Base-by-base conservation (phyloP, 768 basidiomycete species). In the Galerina marginata region DNA sequence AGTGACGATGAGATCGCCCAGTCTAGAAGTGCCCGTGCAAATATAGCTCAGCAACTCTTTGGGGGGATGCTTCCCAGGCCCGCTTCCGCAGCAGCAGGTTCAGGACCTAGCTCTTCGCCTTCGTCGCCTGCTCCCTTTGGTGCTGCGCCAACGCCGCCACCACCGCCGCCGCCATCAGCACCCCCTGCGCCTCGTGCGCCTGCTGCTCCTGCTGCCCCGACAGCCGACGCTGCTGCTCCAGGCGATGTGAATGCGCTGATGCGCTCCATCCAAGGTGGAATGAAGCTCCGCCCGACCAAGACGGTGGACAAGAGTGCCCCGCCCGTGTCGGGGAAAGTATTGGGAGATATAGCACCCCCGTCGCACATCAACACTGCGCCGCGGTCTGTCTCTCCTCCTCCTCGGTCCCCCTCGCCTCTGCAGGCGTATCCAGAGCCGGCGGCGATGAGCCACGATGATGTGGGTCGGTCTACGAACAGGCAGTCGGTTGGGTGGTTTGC, bases 401-500 rank as follows among this genome's bases (percentile, higher is more conserved):
- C 54, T 50, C 47, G 45, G 15, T 11, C 75, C 74, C 29, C 65
- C 74, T 23, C 61, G 6, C 53, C 54, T 4, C 26, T 47, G 9
- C 15, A 26, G 10, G 14, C 54, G 15, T 65, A 39, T 61, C 73
- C 77, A 5, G 70, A 76, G 12, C 67, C 78, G 25, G 60, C 68
- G 7, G 63, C 74, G 2, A 74, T 74, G 72, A 62, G 49, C 4
- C 47, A 69, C 11, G 69, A 63, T 2, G 66, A 58, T 16, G 48
- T 37, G 1, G 69, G 71, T 3, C 70, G 64, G 48, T 68, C 81
- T 37, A 81, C 75, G 56, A 84, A 90, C 67, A 80, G 88, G 60
- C 90, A 95, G 72, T 90, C 89, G 6, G 90, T 96, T 3, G 95
- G 94, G 67, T 99, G 96, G 96, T 95, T 93, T 70, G 84, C 88